Conservation (phyloP, 225 moss, liverwort and hornwort species). For the Asterella californica region DNA sequence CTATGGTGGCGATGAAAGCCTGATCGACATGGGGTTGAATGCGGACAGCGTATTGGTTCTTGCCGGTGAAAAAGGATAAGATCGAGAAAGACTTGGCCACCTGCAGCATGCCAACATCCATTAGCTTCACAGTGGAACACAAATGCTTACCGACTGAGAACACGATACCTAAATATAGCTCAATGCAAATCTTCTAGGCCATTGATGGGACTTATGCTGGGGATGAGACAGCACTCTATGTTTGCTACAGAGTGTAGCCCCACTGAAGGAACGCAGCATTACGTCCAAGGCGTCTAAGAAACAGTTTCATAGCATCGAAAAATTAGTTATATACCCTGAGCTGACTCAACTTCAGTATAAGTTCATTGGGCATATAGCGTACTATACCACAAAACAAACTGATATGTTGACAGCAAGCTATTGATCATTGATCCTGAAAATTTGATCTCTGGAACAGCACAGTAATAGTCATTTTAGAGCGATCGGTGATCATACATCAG, state of each 20-base stretch:
- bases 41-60: conserved; percentile 40
- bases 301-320: too few relatives aligned
- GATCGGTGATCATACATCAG: conserved; percentile 19
- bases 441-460: not conserved
- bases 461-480: not conserved
- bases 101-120: not conserved
- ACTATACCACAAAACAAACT: too few relatives aligned
- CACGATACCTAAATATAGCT: not conserved
- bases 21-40: conserved; percentile 26
- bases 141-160: not conserved
- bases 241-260: not conserved
- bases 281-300: too few relatives aligned
- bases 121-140: too few relatives aligned
- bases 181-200: not conserved
- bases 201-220: too few relatives aligned
- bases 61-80: conserved; percentile 23
- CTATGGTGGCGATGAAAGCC: conserved; percentile 31
- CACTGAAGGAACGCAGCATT: too few relatives aligned
- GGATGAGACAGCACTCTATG: too few relatives aligned
- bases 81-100: conserved; percentile 11
- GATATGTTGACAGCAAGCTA: not conserved
- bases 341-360: not conserved
- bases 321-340: not conserved
- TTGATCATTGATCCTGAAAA: not conserved
- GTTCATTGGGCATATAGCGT: too few relatives aligned